Conservation (phyloP, 345 rosid genomes). For the Melastoma malabathricum region DNA sequence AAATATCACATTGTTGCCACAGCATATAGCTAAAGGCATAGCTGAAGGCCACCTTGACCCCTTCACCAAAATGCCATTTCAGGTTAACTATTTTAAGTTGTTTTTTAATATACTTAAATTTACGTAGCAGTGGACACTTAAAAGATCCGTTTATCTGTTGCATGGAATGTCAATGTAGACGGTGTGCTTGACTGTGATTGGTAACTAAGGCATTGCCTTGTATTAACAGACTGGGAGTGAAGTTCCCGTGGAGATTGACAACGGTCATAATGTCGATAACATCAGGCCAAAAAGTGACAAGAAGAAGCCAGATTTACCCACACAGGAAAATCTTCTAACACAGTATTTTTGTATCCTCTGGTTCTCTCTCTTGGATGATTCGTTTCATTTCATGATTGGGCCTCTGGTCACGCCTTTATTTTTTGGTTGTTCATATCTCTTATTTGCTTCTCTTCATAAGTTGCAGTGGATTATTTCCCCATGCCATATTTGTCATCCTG, state of each 20-base stretch:
- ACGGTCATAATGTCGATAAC: constrained; percentile 17
- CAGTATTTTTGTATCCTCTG: constrained; percentile 88
- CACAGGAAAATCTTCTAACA: constrained; percentile 85
- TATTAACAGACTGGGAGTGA: constrained; percentile 31
- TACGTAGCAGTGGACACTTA: not conserved
- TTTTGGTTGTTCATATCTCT: not conserved
- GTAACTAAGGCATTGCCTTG: not conserved
- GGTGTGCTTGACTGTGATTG: not conserved
- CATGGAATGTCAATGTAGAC: not conserved
- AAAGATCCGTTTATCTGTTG: too few species aligned
- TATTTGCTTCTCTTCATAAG: too few species aligned
- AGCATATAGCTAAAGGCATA: constrained; percentile 66
- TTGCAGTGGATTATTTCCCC: too few species aligned
- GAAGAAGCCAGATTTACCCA: constrained; percentile 78
- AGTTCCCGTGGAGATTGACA: constrained; percentile 18
- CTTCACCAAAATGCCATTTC: constrained; percentile 61
- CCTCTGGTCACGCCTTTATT: too few species aligned
- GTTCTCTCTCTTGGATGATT: constrained; percentile 3
- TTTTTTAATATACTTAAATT: not conserved
- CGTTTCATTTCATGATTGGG: not conserved
- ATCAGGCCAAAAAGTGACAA: constrained; percentile 37
- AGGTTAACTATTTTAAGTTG: constrained; percentile 29
- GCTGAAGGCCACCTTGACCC: constrained; percentile 90
- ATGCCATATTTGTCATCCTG: too few species aligned
- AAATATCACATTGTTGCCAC: constrained; percentile 43